Base-by-base conservation (phyloP, 1,284 basidiomycete genomes). In the Stygiomarasmius scandens region DNA sequence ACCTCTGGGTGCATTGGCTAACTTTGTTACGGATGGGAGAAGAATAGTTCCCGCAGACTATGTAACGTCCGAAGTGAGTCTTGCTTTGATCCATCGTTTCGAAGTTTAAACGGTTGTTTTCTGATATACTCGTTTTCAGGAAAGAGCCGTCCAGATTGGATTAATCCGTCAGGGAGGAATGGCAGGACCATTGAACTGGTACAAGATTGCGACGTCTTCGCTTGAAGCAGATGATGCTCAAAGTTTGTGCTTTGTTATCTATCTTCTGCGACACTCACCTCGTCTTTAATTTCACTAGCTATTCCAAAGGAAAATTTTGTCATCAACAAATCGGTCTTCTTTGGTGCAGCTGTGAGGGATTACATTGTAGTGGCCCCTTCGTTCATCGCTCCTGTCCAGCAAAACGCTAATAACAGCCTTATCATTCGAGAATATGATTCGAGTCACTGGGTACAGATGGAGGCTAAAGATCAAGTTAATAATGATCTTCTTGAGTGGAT, bases 301-400 rank as follows among this genome's bases (percentile, higher is more conserved):
- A 60, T 76, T 12, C 67, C 69, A 5, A 43, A 54, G 29, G 61
- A 65, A 10, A 63, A 66, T 4, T 58, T 65, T 44, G 55, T 16
- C 3, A 62, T 74, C 52, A 52, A 51, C 1, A 67, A 68, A 38
- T 74, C 72, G 0, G 68, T 69, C 0, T 76, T 76, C 63, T 74
- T 71, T 59, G 76, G 67, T 9, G 70, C 65, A 0, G 64, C 67
- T 6, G 60, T 62, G 47, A 58, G 66, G 11, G 75, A 77, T 56
- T 58, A 59, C 23, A 56, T 75, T 51, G 64, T 61, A 56, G 11
- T 66, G 23, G 60, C 71, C 16, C 55, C 50, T 1, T 22, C 67
- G 8, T 58, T 55, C 12, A 61, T 62, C 19, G 34, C 54, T 11
- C 20, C 19, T 6, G 56, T 63, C 60, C 46, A 69, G 70, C 57